Evolutionary conservation across 2,329 filamentous ascomycete species (phyloP).

Genomic region (Ophiostoma ips): DNA sequence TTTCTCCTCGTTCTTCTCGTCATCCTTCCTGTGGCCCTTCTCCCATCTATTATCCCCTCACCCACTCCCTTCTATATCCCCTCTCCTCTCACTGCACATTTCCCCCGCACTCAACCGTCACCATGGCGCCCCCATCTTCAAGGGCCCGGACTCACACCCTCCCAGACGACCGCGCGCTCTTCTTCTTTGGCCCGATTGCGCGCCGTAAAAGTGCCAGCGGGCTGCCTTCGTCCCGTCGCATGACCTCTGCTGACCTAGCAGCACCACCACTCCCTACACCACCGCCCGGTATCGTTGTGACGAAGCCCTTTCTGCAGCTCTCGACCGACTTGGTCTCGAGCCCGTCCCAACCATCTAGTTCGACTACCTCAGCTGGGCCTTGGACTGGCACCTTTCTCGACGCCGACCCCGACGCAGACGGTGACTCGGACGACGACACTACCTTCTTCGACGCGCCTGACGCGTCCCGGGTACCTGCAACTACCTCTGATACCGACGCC

Average conservation of each 20-base stretch:
- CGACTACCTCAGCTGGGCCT: constrained; percentile 2
- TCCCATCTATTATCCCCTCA: neutral
- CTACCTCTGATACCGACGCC: neutral
- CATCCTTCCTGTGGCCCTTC: neutral
- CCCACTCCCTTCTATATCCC: too few relatives aligned
- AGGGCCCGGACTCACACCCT: constrained; percentile 12
- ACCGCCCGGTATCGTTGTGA: neutral
- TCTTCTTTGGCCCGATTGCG: neutral
- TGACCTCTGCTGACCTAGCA: neutral
- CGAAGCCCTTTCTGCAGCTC: neutral
- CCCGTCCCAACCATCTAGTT: neutral
- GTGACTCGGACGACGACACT: constrained; percentile 3
- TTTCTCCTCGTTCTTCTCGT: neutral
- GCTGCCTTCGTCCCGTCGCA: neutral
- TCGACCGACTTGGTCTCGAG: neutral
- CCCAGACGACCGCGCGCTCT: constrained; percentile 10
- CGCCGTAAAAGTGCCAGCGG: constrained; percentile 11
- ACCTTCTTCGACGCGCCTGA: constrained; percentile 3
- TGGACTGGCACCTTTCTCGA: constrained; percentile 13
- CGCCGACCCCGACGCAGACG: constrained; percentile 5
- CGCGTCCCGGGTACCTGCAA: neutral
- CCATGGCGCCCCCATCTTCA: constrained; percentile 8
- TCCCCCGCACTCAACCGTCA: neutral
- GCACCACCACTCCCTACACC: neutral
- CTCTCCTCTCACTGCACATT: neutral